Evolutionary conservation across 1,284 basidiomycete genomes (phyloP), one percentile per base, ranked within the genome.

Genomic region (Psilocybe mexicana): DNA sequence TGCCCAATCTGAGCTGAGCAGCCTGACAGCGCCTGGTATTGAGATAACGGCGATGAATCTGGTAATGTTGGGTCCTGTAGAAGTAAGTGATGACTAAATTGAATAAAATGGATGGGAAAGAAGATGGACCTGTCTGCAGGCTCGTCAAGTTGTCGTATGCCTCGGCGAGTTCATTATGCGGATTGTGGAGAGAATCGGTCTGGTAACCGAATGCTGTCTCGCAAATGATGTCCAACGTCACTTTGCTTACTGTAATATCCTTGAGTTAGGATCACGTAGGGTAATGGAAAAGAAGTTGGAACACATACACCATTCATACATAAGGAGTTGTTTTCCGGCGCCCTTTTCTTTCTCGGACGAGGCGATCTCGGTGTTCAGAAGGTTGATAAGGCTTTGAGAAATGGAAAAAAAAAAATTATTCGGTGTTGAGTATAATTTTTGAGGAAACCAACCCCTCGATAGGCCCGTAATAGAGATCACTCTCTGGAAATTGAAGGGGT

Each of bases 141-240:
- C 67, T 70, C 23, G 80, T 63, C 1, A 82, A 65, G 1, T 70
- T 65, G 50, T 80, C 77, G 58, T 80, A 82, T 3, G 80, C 79
- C 28, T 73, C 71, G 6, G 79, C 76, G 6, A 82, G 70, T 56
- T 79, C 78, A 55, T 80, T 79, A 55, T 77, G 66, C 3, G 79
- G 77, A 55, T 80, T 71, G 55, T 74, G 74, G n/a, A 82, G 67
- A 2, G 77, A 77, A 59, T 81, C 76, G 6, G 79, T 63, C 47
- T 71, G 67, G 61, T 82, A 82, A 12, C 79, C 79, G 58, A 82
- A 81, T 0, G 79, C 79, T 4, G 79, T 77, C 11, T 74, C 70
- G 65, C 79, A 81, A 36, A 82, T 80, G 53, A 82, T 79, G 58
- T 81, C 79, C 2, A 82, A 72, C 0, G 79, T 80, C 1, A 78